Conservation (phyloP, 2,329 filamentous ascomycete genomes). For the Pochonia chlamydosporia region DNA sequence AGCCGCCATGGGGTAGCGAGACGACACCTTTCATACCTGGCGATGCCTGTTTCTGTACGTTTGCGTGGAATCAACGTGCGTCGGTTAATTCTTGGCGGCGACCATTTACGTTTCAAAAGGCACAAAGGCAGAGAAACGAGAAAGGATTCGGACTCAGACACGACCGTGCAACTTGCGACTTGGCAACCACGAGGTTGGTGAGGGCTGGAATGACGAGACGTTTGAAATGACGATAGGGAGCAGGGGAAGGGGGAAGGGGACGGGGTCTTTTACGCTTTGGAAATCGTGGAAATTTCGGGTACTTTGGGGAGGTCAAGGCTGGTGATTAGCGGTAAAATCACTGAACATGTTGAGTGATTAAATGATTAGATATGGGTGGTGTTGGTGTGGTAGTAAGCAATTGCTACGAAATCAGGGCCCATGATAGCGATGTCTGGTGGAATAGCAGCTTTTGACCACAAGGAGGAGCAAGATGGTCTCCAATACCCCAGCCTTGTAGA, state of each 20-base stretch:
- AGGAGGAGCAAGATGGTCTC: neutral
- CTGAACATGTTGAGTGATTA: neutral
- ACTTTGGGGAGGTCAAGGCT: neutral
- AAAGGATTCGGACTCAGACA: neutral
- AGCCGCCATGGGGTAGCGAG: neutral
- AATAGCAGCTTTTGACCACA: neutral
- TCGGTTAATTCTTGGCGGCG: neutral
- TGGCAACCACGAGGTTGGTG: neutral
- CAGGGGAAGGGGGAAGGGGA: too few relatives aligned
- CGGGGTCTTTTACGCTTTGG: neutral
- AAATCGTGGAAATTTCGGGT: neutral
- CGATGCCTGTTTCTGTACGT: neutral
- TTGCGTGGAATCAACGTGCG: too few relatives aligned
- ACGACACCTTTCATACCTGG: neutral
- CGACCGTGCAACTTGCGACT: neutral
- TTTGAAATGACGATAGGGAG: conserved; percentile 6
- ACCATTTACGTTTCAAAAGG: too few relatives aligned
- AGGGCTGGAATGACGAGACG: conserved; percentile 4
- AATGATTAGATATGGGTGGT: neutral
- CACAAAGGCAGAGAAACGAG: neutral
- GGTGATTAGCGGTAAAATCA: neutral
- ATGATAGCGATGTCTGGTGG: neutral
- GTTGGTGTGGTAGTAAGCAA: neutral
- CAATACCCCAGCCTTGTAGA: neutral
- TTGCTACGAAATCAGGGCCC: neutral